Base-by-base conservation (phyloP, 768 basidiomycete species). In the Chlorophyllum brunneum region DNA sequence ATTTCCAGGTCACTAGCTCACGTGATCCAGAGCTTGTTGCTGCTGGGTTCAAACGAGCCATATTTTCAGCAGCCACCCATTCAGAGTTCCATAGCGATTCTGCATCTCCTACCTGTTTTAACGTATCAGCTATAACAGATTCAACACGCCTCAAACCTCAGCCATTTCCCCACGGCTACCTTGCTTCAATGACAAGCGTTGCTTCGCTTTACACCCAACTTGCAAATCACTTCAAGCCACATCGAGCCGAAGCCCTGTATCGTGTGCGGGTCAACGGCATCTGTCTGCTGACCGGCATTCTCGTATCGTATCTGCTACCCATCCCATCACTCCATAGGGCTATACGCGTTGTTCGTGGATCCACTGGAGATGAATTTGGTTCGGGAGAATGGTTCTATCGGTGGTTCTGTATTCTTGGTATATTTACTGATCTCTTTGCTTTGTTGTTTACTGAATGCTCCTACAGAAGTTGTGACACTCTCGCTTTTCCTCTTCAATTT, bases 181-280 rank as follows among this genome's bases (percentile, higher is more conserved):
- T n/a, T n/a, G n/a, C n/a, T n/a, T 27, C 26, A 16, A 50, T 41
- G 38, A 15, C 39, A 13, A 50, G 22, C 27, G 27, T 50, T 3
- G 27, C 10, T 23, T 51, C 49, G 13, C 49, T 51, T 30, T 42
- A 51, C 13, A 50, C 58, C 22, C 51, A 45, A 2, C 48, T 65
- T 9, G 47, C 60, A 24, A 66, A 70, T 57, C 63, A 70, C 42
- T 63, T 77, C 61, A 76, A 73, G 56, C 71, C 78, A 51, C 68
- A 73, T 52, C 70, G 74, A 51, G 64, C 73, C 15, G 75, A 76
- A 54, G 76, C 76, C 1, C 56, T 76, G 1, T 67, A 72, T 49
- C 64, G 76, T 55, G 66, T 76, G 37, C 72, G 75, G 38, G 56
- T 63, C 36, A 78, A 77, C 58, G 59, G 59, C 9, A 64, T 75